Evolutionary conservation across 2,329 filamentous ascomycete genomes (phyloP).

Genomic region (Xylariaceae sp.): DNA sequence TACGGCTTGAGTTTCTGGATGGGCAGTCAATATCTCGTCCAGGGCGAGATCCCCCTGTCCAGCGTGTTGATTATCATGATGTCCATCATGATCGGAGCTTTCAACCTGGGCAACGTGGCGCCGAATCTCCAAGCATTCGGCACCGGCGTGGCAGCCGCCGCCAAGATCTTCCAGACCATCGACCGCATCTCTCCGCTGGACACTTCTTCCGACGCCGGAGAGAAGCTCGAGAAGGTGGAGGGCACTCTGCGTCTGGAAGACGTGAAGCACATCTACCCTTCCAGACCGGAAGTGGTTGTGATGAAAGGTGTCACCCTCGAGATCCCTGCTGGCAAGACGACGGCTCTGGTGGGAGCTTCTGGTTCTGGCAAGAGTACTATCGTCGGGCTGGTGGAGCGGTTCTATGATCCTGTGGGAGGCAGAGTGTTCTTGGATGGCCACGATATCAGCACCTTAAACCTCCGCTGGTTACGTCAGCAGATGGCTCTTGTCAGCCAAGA

Average conservation of each 20-base stretch:
- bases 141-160: slow-evolving; percentile 71
- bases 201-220: slow-evolving; percentile 62
- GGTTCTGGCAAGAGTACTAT: slow-evolving; percentile 94
- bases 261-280: slow-evolving; percentile 91
- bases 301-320: slow-evolving; percentile 75
- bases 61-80: slow-evolving; percentile 79
- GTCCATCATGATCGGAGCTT: slow-evolving; percentile 87
- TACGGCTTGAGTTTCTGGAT: slow-evolving; percentile 87
- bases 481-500: slow-evolving; percentile 92
- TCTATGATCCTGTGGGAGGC: slow-evolving; percentile 84
- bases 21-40: slow-evolving; percentile 66
- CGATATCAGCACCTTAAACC: slow-evolving; percentile 73
- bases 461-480: slow-evolving; percentile 86
- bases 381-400: slow-evolving; percentile 85
- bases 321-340: slow-evolving; percentile 84
- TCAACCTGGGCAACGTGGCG: slow-evolving; percentile 79
- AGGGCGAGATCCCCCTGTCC: slow-evolving; percentile 57
- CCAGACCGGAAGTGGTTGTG: slow-evolving; percentile 79
- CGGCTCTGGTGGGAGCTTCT: slow-evolving; percentile 87
- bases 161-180: slow-evolving; percentile 91
- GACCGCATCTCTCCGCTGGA: slow-evolving; percentile 82
- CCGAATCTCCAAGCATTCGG: slow-evolving; percentile 84
- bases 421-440: slow-evolving; percentile 73
- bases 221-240: slow-evolving; percentile 62
- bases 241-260: slow-evolving; percentile 75